Percentiles rank a stretch among this genome's conserved stretches.
These are phyloP conservation scores for Paratrypanosoma confusum DNA, from an alignment of 208 protist species.

Conservation along the genomic window DNA sequence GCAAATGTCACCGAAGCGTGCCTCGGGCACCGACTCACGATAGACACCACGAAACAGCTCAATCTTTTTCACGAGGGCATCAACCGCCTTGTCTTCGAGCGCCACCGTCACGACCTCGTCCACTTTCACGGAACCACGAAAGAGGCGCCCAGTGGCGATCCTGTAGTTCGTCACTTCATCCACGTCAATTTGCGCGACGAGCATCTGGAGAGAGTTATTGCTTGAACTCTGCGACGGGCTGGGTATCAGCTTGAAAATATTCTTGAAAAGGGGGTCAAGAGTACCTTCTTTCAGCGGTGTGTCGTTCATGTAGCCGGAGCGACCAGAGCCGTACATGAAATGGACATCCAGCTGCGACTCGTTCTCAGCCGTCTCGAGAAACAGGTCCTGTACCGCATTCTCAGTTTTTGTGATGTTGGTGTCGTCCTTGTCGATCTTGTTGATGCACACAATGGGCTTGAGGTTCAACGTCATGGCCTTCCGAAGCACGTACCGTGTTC, in stretches of 20 bases:
- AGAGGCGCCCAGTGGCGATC: conserved; percentile 90
- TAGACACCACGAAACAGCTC: conserved; percentile 79
- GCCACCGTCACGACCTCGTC: conserved; percentile 78
- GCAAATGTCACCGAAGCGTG: conserved; percentile 79
- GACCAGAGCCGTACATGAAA: conserved; percentile 91
- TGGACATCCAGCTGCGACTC: conserved; percentile 94
- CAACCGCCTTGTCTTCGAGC: conserved; percentile 69
- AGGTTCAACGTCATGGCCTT: conserved; percentile 92
- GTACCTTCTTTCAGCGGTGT: conserved; percentile 55
- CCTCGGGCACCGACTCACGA: conserved; percentile 41
- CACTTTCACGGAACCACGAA: conserved; percentile 77
- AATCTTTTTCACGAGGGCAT: conserved; percentile 81
- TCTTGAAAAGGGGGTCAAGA: conserved; percentile 90
- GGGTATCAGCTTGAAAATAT: conserved; percentile 85
- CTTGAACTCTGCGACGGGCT: conserved; percentile 31
- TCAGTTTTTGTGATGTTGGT: conserved; percentile 85
- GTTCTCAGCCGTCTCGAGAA: conserved; percentile 87
- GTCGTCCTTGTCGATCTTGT: conserved; percentile 96
- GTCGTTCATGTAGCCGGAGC: conserved; percentile 86
- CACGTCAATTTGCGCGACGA: conserved; percentile 90
- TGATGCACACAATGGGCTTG: conserved; percentile 95
- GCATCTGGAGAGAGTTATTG: conserved; percentile 81
- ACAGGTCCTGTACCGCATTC: conserved; percentile 93
- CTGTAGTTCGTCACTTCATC: conserved; percentile 71
- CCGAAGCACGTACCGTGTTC: conserved; percentile 96